Conservation (phyloP, 2,329 filamentous ascomycete species). For the Emmonsia crescens region DNA sequence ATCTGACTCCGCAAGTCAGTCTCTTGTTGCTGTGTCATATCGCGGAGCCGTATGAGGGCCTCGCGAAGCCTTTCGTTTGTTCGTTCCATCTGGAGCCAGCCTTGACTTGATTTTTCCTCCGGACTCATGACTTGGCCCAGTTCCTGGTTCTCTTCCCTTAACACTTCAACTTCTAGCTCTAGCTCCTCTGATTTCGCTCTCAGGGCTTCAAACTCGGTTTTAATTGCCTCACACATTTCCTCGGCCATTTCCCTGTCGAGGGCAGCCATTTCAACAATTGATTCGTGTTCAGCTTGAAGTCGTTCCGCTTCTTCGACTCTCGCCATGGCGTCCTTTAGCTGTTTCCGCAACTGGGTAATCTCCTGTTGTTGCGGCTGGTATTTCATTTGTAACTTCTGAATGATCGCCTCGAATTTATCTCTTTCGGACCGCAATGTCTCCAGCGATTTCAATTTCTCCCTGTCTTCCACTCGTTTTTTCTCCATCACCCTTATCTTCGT, state of each 20-base stretch:
- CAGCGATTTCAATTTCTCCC: constrained; percentile 69
- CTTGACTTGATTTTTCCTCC: constrained; percentile 75
- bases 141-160: constrained; percentile 78
- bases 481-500: constrained; percentile 79
- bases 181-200: constrained; percentile 72
- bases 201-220: constrained; percentile 66
- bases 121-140: constrained; percentile 73
- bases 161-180: constrained; percentile 74
- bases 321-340: constrained; percentile 63
- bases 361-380: constrained; percentile 78
- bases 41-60: constrained; percentile 71
- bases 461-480: constrained; percentile 73
- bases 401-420: constrained; percentile 58
- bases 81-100: constrained; percentile 84
- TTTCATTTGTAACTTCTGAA: constrained; percentile 83
- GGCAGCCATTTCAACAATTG: constrained; percentile 72
- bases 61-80: constrained; percentile 81
- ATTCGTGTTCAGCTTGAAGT: constrained; percentile 73
- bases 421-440: constrained; percentile 57
- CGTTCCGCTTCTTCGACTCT: constrained; percentile 59
- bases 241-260: constrained; percentile 95
- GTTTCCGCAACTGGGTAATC: constrained; percentile 61
- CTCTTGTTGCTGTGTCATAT: constrained; percentile 79
- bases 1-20: constrained; percentile 66
- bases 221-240: constrained; percentile 73